These are phyloP conservation scores for Trichomonascus vanleenenianus DNA, from an alignment of 805 yeast species.

Conservation along the genomic window DNA sequence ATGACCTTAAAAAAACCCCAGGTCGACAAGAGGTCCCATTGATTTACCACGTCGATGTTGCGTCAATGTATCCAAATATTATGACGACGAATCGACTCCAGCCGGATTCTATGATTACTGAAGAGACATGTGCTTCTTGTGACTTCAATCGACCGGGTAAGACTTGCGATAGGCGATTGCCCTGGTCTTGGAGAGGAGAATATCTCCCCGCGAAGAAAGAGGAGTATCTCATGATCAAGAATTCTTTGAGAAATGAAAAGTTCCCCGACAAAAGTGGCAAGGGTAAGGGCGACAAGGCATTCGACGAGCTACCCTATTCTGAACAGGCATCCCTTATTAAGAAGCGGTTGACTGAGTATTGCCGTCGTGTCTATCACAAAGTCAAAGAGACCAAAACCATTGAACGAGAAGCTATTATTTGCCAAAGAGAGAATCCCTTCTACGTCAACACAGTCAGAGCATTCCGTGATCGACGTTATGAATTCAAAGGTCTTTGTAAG, in stretches of 20 bases:
- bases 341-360: constrained; percentile 73
- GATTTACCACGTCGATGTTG: constrained; percentile 96
- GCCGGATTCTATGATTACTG: constrained; percentile 95
- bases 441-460: constrained; percentile 90
- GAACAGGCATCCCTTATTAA: constrained; percentile 74
- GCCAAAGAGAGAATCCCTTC: constrained; percentile 97
- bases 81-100: constrained; percentile 96
- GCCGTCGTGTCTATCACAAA: constrained; percentile 77
- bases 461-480: constrained; percentile 93
- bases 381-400: constrained; percentile 75
- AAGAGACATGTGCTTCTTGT: constrained; percentile 94
- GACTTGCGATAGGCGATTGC: constrained; percentile 79
- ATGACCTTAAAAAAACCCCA: constrained; percentile 55
- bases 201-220: constrained; percentile 84
- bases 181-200: constrained; percentile 99
- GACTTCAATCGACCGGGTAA: constrained; percentile 96
- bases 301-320: constrained; percentile 65
- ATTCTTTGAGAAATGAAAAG: constrained; percentile 70
- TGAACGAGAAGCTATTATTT: constrained; percentile 86
- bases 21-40: constrained; percentile 69
- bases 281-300: constrained; percentile 28
- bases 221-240: constrained; percentile 83
- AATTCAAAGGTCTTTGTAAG: constrained; percentile 87
- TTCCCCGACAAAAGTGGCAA: constrained; percentile 50
- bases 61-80: constrained; percentile 98